Evolutionary conservation across 2,329 filamentous ascomycete genomes (phyloP), one percentile per base, ranked within the genome.

Genomic region (Neofusicoccum ribis): DNA sequence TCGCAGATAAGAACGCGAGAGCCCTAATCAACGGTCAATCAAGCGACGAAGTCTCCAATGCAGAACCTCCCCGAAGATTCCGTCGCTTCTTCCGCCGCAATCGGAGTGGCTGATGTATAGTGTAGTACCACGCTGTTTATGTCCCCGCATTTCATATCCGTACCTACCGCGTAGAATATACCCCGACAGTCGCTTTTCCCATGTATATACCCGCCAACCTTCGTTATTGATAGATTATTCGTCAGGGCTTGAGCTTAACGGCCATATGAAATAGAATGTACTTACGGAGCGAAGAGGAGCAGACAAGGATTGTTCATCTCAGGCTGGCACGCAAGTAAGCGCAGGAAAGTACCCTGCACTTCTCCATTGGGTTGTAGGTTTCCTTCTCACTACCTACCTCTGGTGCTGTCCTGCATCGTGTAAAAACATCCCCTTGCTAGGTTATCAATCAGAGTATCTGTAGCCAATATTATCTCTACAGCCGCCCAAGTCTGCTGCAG

Each of bases 1-100:
- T 92, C 61, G 63, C 71, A 3, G 71, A 79, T 47, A 60, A 65
- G 39, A 61, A 5, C 8, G 63, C 63, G 41, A 50, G 63, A 15
- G 50, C 47, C 17, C 46, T 46, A 15, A 31, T 41, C 39, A 65
- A 61, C 7, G 56, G 63, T 5, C 36, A 51, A 7, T 20, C 36
- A 11, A 51, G 46, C 36, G 63, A 20, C 14, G 44, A 59, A 23
- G 31, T 46, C 23, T 43, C 44, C 34, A 43, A 23, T 14, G 51
- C 9, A 11, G 51, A 39, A 23, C 12, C 8, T 7, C 41, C 49
- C 17, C 27, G 49, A 31, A 50, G 50, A 12, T 39, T 64, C 20
- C 61, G 43, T 8, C 39, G 61, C n/a, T 46, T 37, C 12, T 56
- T 64, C 50, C 61, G 61, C 41, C 61, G 61, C 41, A 46, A 46